A percentile compares a stretch with the other conserved stretches of the same genome.
Conservation (phyloP, 1,284 basidiomycete genomes). For the Ustilago esculenta region DNA sequence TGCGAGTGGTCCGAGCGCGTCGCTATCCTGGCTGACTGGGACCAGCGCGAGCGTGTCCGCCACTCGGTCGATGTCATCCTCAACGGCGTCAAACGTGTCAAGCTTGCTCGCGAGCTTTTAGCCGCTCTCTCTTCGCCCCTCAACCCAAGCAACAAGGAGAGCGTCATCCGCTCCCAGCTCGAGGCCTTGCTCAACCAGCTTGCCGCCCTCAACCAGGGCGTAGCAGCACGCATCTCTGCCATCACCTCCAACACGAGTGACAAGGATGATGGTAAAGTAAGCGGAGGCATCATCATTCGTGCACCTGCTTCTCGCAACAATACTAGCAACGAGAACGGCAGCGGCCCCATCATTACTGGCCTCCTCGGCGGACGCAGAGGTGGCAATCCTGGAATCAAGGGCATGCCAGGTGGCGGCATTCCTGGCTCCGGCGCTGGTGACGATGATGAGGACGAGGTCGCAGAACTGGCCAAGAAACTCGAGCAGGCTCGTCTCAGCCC, state of each 20-base stretch:
- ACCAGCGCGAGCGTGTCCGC: slow-evolving; percentile 53
- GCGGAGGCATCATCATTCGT: slow-evolving; percentile 56
- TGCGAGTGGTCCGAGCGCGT: slow-evolving; percentile 64
- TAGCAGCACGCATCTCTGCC: slow-evolving; percentile 57
- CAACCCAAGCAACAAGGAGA: slow-evolving; percentile 55
- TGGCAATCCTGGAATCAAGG: slow-evolving; percentile 26
- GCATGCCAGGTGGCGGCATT: slow-evolving; percentile 22
- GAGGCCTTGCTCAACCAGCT: slow-evolving; percentile 61
- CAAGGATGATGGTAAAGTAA: slow-evolving; percentile 36
- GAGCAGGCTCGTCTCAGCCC: slow-evolving; percentile 52
- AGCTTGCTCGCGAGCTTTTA: slow-evolving; percentile 59
- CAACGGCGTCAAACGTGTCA: slow-evolving; percentile 56
- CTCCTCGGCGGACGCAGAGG: slow-evolving; percentile 38
- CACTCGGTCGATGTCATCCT: slow-evolving; percentile 51
- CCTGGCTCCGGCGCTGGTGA: slow-evolving; percentile 35
- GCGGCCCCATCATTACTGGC: slow-evolving; percentile 39
- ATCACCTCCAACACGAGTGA: slow-evolving; percentile 31
- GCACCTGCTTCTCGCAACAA: slow-evolving; percentile 43
- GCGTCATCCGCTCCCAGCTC: slow-evolving; percentile 60
- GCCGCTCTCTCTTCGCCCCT: slow-evolving; percentile 55
- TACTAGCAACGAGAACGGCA: slow-evolving; percentile 36
- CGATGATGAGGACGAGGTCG: slow-evolving; percentile 63
- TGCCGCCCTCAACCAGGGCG: slow-evolving; percentile 56
- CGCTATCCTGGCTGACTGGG: slow-evolving; percentile 57
- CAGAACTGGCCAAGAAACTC: slow-evolving; percentile 57